Evolutionary conservation across 2,329 filamentous ascomycete species (phyloP), one percentile per base, ranked within the genome.

Genomic region (Chaetomiaceae sp.): DNA sequence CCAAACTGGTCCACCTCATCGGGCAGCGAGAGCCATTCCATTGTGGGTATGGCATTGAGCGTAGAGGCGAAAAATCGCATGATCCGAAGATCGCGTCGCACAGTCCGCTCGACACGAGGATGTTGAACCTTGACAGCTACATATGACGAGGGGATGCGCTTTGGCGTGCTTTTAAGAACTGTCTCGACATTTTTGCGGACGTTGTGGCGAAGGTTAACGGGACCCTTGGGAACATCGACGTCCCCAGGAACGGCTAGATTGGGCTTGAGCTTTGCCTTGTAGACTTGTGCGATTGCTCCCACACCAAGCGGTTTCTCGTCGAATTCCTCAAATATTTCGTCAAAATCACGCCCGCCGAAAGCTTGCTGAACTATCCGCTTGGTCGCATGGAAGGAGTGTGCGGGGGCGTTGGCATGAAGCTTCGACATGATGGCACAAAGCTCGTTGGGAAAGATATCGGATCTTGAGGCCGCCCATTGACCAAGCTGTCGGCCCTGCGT

Each of bases 51-150:
- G 2, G 80, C 73, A 69, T 97, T 95, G 61, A 99, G 84, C 5
- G 87, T 65, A 0, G 82, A 78, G 14, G 94, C 94, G 65, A 99
- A 96, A 72, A 95, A 90, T 8, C 75, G 78, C 94, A 99, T 99
- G 64, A 99, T 99, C 32, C 84, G 83, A 51, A 99, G 73, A 69
- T 99, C 94, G 57, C 94, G 83, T n/a, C 88, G 81, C 5, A 99
- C 92, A 9, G 86, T 87, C 54, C 89, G 84, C 68, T 99, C 94
- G 4, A 97, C 90, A 47, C 86, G 81, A 0, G 94, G 94, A 67
- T 99, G 94, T 16, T 97, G 77, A 38, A 99, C 94, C 69, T 99
- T 99, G 71, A 99, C 83, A 10, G 94, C 94, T 14, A 99, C 94
- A 67, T 96, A 95, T 0, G 81, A 85, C 0, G 92, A 97, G 0